A percentile compares a stretch with the other conserved stretches of the same genome.
Conservation (phyloP, 805 yeast genomes). For the Metschnikowia matae region DNA sequence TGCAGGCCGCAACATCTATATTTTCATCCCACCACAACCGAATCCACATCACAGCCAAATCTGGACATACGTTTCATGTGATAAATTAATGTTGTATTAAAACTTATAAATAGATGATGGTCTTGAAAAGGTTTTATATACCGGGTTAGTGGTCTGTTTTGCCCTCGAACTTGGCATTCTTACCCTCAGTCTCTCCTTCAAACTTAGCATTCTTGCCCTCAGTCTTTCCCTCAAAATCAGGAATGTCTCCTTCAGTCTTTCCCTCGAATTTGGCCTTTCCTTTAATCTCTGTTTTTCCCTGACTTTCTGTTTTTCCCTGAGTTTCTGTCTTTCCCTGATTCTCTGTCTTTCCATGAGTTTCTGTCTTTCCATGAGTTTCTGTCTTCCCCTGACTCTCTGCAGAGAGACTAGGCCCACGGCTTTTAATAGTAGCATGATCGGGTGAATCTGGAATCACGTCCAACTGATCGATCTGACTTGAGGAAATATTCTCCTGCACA, state of each 20-base stretch:
- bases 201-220: conserved; percentile 7
- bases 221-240: conserved; percentile 4
- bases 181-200: neutral
- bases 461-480: conserved; percentile 7
- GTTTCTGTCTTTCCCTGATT: conserved; percentile 6
- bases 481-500: conserved; percentile 8
- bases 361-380: conserved; percentile 4
- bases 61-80: no score
- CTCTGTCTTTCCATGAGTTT: conserved; percentile 9
- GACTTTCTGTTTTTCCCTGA: conserved; percentile 13
- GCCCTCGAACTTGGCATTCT: neutral
- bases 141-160: neutral
- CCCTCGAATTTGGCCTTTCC: conserved; percentile 9
- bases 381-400: conserved; percentile 3
- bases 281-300: neutral
- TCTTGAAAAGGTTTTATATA: no score
- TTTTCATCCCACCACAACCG: no score
- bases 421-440: conserved; percentile 1
- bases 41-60: no score
- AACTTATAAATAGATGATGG: neutral
- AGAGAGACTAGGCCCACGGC: neutral
- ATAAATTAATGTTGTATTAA: no score
- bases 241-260: conserved; percentile 7
- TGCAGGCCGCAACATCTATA: neutral
- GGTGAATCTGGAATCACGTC: conserved; percentile 8